phyloP scores from a whole-genome alignment of 1,284 basidiomycete genomes.

The Cerioporus squamosus region DNA sequence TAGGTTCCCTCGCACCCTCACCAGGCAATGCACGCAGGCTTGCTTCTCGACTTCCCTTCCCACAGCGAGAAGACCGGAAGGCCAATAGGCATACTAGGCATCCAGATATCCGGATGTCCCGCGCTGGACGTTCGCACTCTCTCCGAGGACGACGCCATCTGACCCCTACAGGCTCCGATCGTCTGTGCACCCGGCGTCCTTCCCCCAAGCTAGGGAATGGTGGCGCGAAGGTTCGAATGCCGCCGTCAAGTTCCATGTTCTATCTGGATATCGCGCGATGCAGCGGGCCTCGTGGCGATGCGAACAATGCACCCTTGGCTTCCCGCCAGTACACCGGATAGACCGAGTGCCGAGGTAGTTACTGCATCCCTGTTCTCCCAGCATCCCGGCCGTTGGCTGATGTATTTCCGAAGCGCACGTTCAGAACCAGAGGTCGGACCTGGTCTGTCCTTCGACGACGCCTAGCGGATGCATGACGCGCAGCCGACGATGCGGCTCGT shows the following conservation, averaged over 20 bases:
- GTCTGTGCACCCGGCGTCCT: background rate
- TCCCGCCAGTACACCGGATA: background rate
- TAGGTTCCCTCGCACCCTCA: background rate
- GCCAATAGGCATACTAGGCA: background rate
- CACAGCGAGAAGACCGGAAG: conserved; percentile 5
- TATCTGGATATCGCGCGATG: no score
- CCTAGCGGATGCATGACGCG: background rate
- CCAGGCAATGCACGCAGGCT: background rate
- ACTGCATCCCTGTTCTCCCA: background rate
- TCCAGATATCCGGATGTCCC: conserved; percentile 13
- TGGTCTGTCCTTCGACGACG: no score
- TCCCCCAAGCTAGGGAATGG: background rate
- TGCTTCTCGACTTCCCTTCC: conserved; percentile 1
- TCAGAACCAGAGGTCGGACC: background rate
- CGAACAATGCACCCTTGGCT: background rate
- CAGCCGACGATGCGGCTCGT: background rate
- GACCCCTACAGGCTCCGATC: conserved; percentile 24
- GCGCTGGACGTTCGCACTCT: conserved; percentile 22
- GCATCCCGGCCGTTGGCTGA: background rate
- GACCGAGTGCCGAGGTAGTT: background rate
- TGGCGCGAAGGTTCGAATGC: conserved; percentile 1
- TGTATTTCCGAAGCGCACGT: background rate
- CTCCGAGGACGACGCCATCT: conserved; percentile 20
- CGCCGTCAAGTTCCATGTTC: no score
- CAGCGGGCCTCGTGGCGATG: conserved; percentile 2